Base-by-base conservation (phyloP, 2,329 filamentous ascomycete genomes). In the Fusarium siculi region DNA sequence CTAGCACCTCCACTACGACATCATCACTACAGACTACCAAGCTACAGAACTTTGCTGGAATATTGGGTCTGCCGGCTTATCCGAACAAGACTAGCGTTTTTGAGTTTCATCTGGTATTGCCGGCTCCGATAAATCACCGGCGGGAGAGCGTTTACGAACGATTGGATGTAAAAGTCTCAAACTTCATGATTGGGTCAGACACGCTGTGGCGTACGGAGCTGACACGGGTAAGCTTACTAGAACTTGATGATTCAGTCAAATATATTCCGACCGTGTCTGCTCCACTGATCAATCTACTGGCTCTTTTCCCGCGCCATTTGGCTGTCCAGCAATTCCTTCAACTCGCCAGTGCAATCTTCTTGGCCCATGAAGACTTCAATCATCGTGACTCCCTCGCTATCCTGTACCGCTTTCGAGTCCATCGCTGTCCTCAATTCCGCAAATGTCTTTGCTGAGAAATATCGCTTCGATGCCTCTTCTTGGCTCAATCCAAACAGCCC, bases 361-460 rank as follows among this genome's bases (percentile, higher is more conserved):
- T 68, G 63, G 3, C 40, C 65, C 65, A 68, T 68, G 9, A 68
- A 68, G 3, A 68, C 55, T 8, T 68, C 65, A 54, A 68, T 16
- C 47, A 68, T 34, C 9, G 37, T 63, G 1, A 68, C 65, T 5
- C 65, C 65, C 5, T 68, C 55, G 8, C 39, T 36, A 4, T 42
- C 12, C 7, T 49, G 12, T 4, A 63, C 34, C 4, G 1, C 25
- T 5, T 30, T 46, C 11, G 64, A 66, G 10, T 63, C 63, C 9
- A 68, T 23, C 5, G 47, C 65, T 15, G n/a, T 16, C 21, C 18
- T 62, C 30, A 68, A 19, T 7, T 68, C 55, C 8, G 30, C 36
- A 44, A 66, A 68, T 5, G 55, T 50, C 6, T 28, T 43, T 1
- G 63, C 65, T 6, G 37, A 42, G 14, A 68, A 68, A 23, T 54